Evolutionary conservation across 208 protist species (phyloP).

Genomic region (Trypanosoma avium): DNA sequence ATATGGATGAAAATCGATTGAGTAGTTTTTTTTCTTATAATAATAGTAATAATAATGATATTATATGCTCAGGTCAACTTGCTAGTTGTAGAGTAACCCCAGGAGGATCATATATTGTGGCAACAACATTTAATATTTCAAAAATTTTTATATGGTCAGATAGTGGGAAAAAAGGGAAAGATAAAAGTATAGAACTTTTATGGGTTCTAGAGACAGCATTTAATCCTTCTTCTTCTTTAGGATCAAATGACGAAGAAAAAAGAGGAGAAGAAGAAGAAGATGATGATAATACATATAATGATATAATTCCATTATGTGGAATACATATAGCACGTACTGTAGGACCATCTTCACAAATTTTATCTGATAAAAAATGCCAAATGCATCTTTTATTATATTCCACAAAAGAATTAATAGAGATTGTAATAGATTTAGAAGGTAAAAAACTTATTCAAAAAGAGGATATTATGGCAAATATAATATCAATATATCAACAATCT

Average conservation of each 20-base stretch:
- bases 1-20: conserved; percentile 67
- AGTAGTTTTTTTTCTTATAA: conserved; percentile 79
- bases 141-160: conserved; percentile 72
- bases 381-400: conserved; percentile 81
- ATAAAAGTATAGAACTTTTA: conserved; percentile 62
- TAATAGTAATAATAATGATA: no score
- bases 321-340: conserved; percentile 72
- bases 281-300: background rate
- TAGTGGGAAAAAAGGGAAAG: conserved; percentile 58
- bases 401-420: conserved; percentile 65
- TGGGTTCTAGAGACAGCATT: conserved; percentile 65
- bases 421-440: conserved; percentile 71
- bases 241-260: background rate
- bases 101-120: conserved; percentile 70
- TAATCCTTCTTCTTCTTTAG: conserved; percentile 7
- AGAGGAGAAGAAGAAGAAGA: no score
- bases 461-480: conserved; percentile 60
- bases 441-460: conserved; percentile 69
- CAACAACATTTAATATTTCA: conserved; percentile 60
- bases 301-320: conserved; percentile 31
- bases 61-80: conserved; percentile 35
- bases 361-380: conserved; percentile 75
- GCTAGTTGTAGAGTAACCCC: conserved; percentile 59
- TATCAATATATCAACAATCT: conserved; percentile 6
- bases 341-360: conserved; percentile 35